These are phyloP conservation scores for Phytophthora rubi DNA, from an alignment of 352 stramenopile species.

Conservation along the genomic window DNA sequence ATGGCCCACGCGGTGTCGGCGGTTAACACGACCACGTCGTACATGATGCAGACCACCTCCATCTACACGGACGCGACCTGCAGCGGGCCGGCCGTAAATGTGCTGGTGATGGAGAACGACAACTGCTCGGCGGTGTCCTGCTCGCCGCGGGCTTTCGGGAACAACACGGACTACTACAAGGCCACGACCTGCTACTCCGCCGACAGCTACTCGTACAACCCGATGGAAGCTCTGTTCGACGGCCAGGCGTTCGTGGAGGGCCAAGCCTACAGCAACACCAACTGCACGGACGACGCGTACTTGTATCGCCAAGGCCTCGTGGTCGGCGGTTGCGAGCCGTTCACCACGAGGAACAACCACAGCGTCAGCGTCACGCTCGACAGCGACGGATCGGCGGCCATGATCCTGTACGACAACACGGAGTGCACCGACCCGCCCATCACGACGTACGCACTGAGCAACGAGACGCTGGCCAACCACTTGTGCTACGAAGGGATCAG, in stretches of 20 bases:
- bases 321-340: slow-evolving; percentile 23
- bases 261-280: slow-evolving; percentile 26
- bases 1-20: not conserved
- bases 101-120: slow-evolving; percentile 22
- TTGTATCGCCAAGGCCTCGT: slow-evolving; percentile 24
- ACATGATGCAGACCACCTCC: slow-evolving; percentile 33
- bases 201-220: slow-evolving; percentile 28
- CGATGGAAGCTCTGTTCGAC: slow-evolving; percentile 25
- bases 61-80: slow-evolving; percentile 25
- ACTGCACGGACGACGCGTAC: slow-evolving; percentile 22
- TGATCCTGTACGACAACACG: slow-evolving; percentile 28
- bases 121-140: slow-evolving; percentile 22
- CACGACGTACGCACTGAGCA: slow-evolving; percentile 22
- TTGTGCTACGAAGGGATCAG: slow-evolving; percentile 31
- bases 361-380: slow-evolving; percentile 24
- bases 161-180: slow-evolving; percentile 25
- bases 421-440: slow-evolving; percentile 20
- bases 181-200: slow-evolving; percentile 22
- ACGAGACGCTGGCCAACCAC: slow-evolving; percentile 22
- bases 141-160: slow-evolving; percentile 12
- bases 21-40: slow-evolving; percentile 4
- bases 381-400: slow-evolving; percentile 16
- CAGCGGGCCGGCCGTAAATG: slow-evolving; percentile 19
- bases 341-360: slow-evolving; percentile 25
- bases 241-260: slow-evolving; percentile 26